Evolutionary conservation across 768 basidiomycete species (phyloP), one percentile per base, ranked within the genome.

Genomic region (Gautieria morchelliformis): DNA sequence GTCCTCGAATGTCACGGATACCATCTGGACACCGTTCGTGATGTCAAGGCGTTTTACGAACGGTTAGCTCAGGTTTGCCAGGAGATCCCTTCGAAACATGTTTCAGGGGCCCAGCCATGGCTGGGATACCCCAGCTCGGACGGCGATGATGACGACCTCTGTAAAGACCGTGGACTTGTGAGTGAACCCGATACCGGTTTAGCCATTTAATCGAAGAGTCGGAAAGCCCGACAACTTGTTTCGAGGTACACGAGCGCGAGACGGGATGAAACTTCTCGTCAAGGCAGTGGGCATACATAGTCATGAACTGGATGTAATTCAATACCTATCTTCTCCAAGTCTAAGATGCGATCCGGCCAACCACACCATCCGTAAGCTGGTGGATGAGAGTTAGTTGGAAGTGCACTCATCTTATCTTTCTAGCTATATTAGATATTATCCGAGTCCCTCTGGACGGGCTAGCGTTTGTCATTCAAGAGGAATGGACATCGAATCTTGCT

Each of bases 401-500:
- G n/a, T 57, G 59, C 59, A 56, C 15, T 19, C 44, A 14, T 39
- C 32, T n/a, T 12, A 49, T 12, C 52, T 47, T 48, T 32, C 20
- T 64, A 89, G 87, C 87, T 40, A 74, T 89, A 19, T 66, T 86
- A 32, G 84, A 83, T 63, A 67, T 86, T 19, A 77, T 89, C 51
- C 77, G 80, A 61, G 70, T 79, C 20, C 66, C 71, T 2, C 64
- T 72, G 10, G 83, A 85, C 58, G 66, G 71, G 50, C 65, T 85
- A 39, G 81, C 74, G 14, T 83, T 89, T 63, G 81, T 89, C 56
- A 81, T 89, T 24, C 88, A 87, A 85, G 87, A 89, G 65, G 79
- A 87, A 68, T 89, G 87, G 87, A 83, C 82, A 14, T 74, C 85
- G 11, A 77, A 83, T 55, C 70, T 87, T 20, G 72, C 84, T 22